Conservation (phyloP, 2,329 filamentous ascomycete genomes). For the Leptographium lundbergii region DNA sequence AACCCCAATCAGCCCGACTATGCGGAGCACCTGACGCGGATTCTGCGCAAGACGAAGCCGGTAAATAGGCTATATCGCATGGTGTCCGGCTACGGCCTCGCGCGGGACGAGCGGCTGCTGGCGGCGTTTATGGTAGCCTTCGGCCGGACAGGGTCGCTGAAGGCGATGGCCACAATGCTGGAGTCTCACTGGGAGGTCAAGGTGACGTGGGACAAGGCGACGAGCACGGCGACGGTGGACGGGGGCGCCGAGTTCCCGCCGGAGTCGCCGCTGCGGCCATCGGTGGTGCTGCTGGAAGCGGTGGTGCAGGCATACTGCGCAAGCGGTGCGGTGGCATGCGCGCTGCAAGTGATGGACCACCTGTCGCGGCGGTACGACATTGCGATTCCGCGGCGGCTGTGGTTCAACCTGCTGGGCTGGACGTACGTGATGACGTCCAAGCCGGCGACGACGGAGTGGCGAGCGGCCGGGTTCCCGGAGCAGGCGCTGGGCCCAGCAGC, state of each 20-base stretch:
- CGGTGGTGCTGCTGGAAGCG: conserved; percentile 43
- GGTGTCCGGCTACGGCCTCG: conserved; percentile 15
- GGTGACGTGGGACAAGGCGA: conserved; percentile 2
- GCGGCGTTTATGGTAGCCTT: conserved; percentile 30
- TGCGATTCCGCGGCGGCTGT: conserved; percentile 41
- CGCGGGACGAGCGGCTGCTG: conserved; percentile 25
- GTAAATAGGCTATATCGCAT: conserved; percentile 18
- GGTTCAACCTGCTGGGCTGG: conserved; percentile 57
- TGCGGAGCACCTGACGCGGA: conserved; percentile 18
- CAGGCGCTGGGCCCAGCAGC: conserved; percentile 25
- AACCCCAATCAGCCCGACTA: conserved; percentile 14
- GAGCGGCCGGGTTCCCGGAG: conserved; percentile 16
- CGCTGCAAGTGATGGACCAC: conserved; percentile 46
- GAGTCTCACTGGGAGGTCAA: conserved; percentile 16
- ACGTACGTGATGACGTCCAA: conserved; percentile 42
- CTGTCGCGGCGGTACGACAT: conserved; percentile 49
- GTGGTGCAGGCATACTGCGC: conserved; percentile 58
- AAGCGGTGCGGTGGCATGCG: conserved; percentile 48
- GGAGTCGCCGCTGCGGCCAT: conserved; percentile 46
- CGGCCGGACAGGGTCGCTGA: conserved; percentile 23
- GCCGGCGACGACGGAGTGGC: conserved; percentile 24
- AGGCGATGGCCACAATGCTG: conserved; percentile 21
- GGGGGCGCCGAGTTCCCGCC: conserved; percentile 27
- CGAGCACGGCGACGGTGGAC: conserved; percentile 14
- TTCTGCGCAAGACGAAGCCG: conserved; percentile 16